These are phyloP conservation scores for Tolypocladium inflatum DNA, from an alignment of 2,329 filamentous ascomycete species.

Conservation along the genomic window DNA sequence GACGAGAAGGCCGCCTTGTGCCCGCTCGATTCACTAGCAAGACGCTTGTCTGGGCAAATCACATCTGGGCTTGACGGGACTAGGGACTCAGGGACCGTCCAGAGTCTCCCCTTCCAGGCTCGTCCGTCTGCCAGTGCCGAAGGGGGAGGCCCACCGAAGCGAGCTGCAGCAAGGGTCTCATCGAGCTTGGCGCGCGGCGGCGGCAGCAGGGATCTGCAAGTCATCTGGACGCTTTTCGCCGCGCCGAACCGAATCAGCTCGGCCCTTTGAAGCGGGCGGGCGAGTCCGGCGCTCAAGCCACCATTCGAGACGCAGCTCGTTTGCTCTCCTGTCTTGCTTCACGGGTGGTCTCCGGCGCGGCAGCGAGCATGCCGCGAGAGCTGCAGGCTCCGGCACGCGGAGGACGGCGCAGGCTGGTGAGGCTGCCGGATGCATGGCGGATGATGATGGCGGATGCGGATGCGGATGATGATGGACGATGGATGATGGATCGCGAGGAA, in stretches of 20 bases:
- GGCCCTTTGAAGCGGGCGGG: too few relatives aligned
- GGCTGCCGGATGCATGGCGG: too few relatives aligned
- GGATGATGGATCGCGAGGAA: too few relatives aligned
- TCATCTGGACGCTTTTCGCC: background rate
- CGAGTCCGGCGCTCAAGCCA: background rate
- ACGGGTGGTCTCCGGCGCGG: background rate
- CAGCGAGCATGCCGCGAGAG: too few relatives aligned
- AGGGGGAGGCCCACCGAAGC: background rate
- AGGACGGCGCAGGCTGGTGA: too few relatives aligned
- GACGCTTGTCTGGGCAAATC: background rate
- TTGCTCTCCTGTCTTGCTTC: background rate
- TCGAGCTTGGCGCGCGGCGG: background rate
- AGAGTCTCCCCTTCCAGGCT: background rate
- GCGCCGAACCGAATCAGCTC: background rate
- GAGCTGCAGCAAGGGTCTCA: background rate
- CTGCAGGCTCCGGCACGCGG: too few relatives aligned
- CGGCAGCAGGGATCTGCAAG: background rate
- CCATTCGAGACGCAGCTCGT: background rate
- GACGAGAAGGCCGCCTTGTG: background rate
- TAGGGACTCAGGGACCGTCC: background rate
- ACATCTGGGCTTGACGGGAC: background rate
- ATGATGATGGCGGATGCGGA: too few relatives aligned
- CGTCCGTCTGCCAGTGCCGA: background rate
- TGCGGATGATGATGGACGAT: too few relatives aligned
- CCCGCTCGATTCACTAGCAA: background rate